Conservation (phyloP, 208 protist species). For the Phytomonas serpens region DNA sequence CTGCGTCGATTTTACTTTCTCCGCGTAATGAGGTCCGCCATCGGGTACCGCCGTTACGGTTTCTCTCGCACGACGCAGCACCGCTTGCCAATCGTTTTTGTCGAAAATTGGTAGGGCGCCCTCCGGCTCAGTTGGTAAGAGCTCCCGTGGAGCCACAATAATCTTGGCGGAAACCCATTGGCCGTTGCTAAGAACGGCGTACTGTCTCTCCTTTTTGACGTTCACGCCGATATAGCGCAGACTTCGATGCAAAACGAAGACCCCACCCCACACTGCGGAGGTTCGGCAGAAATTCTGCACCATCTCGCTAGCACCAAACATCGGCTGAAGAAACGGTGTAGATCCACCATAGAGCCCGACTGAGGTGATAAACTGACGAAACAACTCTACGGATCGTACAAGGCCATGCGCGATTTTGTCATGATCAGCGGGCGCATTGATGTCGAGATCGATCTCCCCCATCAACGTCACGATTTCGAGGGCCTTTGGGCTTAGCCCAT, state of each 20-base stretch:
- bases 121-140: neutral
- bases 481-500: constrained; percentile 24
- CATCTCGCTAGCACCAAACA: constrained; percentile 80
- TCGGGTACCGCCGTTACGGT: neutral
- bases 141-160: constrained; percentile 40
- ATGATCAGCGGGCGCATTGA: neutral
- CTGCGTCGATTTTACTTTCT: neutral
- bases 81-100: too few species aligned
- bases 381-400: constrained; percentile 34
- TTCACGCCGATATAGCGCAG: constrained; percentile 28
- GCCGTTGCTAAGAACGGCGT: constrained; percentile 67
- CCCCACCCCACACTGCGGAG: constrained; percentile 75
- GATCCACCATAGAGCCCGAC: constrained; percentile 59
- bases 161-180: constrained; percentile 58
- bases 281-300: constrained; percentile 82
- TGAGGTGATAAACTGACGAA: constrained; percentile 61
- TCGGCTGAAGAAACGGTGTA: constrained; percentile 69
- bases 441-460: constrained; percentile 40
- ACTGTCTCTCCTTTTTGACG: constrained; percentile 26
- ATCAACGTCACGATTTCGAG: constrained; percentile 61
- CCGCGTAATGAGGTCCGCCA: neutral
- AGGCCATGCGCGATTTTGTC: neutral
- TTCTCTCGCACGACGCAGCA: neutral
- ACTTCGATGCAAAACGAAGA: constrained; percentile 68
- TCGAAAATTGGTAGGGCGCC: neutral